phyloP scores from a whole-genome alignment of 805 yeast genomes.

The Wickerhamomyces kurtzmanii region DNA sequence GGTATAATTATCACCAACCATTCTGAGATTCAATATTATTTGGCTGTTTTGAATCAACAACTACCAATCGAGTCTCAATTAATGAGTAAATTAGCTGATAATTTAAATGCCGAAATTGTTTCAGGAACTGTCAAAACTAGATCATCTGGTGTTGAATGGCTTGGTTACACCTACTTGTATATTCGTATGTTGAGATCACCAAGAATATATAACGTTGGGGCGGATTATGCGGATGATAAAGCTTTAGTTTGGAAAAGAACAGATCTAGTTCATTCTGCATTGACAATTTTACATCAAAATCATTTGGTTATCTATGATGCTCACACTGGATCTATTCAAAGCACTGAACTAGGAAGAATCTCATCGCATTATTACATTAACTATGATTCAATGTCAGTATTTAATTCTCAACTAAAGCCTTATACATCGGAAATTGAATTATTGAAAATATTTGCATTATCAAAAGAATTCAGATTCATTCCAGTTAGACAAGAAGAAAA shows the following conservation, averaged over 20 bases:
- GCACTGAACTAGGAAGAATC: conserved; percentile 72
- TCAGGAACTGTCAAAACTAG: conserved; percentile 52
- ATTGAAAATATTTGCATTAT: conserved; percentile 63
- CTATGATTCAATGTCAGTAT: conserved; percentile 61
- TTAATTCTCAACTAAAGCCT: conserved; percentile 52
- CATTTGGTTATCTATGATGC: conserved; percentile 54
- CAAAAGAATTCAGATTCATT: conserved; percentile 79
- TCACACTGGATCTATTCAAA: conserved; percentile 31
- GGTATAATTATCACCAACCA: conserved; percentile 89
- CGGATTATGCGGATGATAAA: conserved; percentile 45
- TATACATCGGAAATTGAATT: conserved; percentile 64
- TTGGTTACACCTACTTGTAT: conserved; percentile 67
- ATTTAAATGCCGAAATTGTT: conserved; percentile 79
- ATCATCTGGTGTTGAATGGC: conserved; percentile 72
- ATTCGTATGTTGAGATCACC: conserved; percentile 75
- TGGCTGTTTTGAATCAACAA: conserved; percentile 86
- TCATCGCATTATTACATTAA: conserved; percentile 83
- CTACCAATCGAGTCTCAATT: conserved; percentile 88
- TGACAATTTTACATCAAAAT: conserved; percentile 43
- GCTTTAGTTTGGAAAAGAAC: conserved; percentile 41
- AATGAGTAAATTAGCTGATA: conserved; percentile 60
- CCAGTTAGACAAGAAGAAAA: conserved; percentile 85
- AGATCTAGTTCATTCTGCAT: conserved; percentile 72
- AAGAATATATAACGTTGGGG: conserved; percentile 63
- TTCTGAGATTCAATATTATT: conserved; percentile 75